Base-by-base conservation (phyloP, 352 stramenopile species). In the Saprolegnia diclina region DNA sequence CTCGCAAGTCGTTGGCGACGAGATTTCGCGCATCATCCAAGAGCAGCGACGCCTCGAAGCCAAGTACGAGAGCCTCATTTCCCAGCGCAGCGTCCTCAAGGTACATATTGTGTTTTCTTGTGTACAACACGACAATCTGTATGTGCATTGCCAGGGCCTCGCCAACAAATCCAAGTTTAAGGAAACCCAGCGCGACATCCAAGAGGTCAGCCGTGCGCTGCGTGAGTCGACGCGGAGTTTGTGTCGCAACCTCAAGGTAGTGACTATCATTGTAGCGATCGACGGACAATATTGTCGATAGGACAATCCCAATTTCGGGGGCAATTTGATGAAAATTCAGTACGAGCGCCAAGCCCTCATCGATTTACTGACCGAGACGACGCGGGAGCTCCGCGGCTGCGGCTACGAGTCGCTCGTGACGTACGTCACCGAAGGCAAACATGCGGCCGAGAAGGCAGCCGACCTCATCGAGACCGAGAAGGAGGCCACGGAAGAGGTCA, bases 111-210 rank as follows among this genome's bases (percentile, higher is more conserved):
- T 14, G 1, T 37, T 6, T n/a, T 1, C 2, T 5, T 35, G 5
- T 35, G 29, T 35, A 35, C 29, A 13, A 35, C 14, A 35, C 13
- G 44, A 50, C 18, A 57, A 21, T 62, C 19, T 64, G 22, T 22
- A 11, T 37, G 26, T 22, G 16, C 19, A n/a, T 64, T 40, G 11
- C 19, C 46, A 83, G 77, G 89, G 92, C 19, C 75, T 97, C 4
- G 80, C 85, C 13, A 97, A 97, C 77, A 97, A 97, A 71, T 92
- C 83, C 72, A 94, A 93, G 76, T 97, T 96, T 71, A 97, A 96
- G 54, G 83, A 97, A 56, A 95, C 97, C 74, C 89, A 97, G 75
- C 81, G 76, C 10, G 89, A 97, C 72, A 97, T 98, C 64, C 83
- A 97, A 71, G 91, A 97, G 50, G 90, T 97, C 40, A 96, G 87